Conservation (phyloP, 2,329 filamentous ascomycete species). For the Myriosclerotinia duriaeana region DNA sequence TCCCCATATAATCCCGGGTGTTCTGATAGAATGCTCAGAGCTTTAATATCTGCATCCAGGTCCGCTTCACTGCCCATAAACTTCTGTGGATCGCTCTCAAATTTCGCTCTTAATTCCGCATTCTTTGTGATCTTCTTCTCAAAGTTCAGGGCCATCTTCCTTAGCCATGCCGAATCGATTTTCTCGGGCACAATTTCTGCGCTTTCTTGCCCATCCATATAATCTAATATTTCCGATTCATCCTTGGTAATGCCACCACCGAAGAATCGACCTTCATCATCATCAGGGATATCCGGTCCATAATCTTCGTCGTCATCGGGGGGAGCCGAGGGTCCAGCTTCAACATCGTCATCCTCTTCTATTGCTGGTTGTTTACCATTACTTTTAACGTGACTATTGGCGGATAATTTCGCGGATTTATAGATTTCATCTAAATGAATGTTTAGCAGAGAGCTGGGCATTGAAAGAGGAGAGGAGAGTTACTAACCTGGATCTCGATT, state of each 20-base stretch:
- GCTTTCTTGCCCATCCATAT: constrained; percentile 68
- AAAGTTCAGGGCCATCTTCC: constrained; percentile 76
- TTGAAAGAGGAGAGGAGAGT: not conserved
- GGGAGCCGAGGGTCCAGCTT: constrained; percentile 54
- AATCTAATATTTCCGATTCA: constrained; percentile 83
- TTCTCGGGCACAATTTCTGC: constrained; percentile 59
- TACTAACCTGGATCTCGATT: constrained; percentile 61
- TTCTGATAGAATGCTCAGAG: constrained; percentile 80
- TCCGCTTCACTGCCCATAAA: constrained; percentile 87
- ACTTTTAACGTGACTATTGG: constrained; percentile 45
- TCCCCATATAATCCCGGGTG: constrained; percentile 81
- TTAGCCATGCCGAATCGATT: constrained; percentile 81
- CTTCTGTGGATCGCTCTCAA: constrained; percentile 75
- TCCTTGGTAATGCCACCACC: constrained; percentile 82
- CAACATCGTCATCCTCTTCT: constrained; percentile 45
- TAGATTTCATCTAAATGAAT: constrained; percentile 56
- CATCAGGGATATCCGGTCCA: constrained; percentile 58
- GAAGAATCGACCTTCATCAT: constrained; percentile 94
- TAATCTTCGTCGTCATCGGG: constrained; percentile 56
- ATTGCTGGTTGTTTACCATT: constrained; percentile 38
- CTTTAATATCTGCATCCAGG: constrained; percentile 83
- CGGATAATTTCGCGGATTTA: constrained; percentile 57
- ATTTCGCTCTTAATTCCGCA: constrained; percentile 81
- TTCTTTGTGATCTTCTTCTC: constrained; percentile 92
- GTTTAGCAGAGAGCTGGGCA: constrained; percentile 10